phyloP scores from a whole-genome alignment of 495 filamentous ascomycete genomes.

The Penicillium riverlandense region DNA sequence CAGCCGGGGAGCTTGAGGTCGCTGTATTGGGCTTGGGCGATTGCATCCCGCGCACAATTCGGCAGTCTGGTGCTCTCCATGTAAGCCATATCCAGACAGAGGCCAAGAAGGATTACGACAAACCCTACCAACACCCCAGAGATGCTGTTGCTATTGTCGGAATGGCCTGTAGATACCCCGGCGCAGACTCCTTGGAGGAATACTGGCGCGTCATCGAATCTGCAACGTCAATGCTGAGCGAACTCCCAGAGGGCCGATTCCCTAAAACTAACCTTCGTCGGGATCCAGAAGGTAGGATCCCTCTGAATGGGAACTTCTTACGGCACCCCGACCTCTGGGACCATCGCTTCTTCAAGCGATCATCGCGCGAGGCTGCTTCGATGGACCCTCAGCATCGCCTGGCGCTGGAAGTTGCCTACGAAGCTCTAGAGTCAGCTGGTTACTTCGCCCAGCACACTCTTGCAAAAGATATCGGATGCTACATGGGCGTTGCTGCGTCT shows the following conservation, averaged over 20 bases:
- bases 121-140: too few relatives aligned
- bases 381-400: conserved; percentile 17
- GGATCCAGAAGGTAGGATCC: too few relatives aligned
- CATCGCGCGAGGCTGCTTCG: conserved; percentile 34
- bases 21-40: too few relatives aligned
- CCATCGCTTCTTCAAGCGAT: conserved; percentile 45
- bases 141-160: conserved; percentile 33
- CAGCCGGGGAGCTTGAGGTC: too few relatives aligned
- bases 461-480: too few relatives aligned
- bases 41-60: too few relatives aligned
- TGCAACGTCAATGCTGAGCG: conserved; percentile 9
- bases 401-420: conserved; percentile 21
- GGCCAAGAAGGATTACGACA: too few relatives aligned
- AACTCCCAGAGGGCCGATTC: conserved; percentile 12
- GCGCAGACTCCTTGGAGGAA: conserved; percentile 28
- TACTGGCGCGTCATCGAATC: conserved; percentile 27
- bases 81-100: too few relatives aligned
- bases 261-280: background rate
- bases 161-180: conserved; percentile 31
- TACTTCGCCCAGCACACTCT: conserved; percentile 4
- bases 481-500: too few relatives aligned
- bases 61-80: too few relatives aligned
- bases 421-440: conserved; percentile 27
- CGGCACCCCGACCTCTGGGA: conserved; percentile 41
- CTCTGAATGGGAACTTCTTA: conserved; percentile 35